Conservation (phyloP, 345 rosid genomes). For the Salix brachista region DNA sequence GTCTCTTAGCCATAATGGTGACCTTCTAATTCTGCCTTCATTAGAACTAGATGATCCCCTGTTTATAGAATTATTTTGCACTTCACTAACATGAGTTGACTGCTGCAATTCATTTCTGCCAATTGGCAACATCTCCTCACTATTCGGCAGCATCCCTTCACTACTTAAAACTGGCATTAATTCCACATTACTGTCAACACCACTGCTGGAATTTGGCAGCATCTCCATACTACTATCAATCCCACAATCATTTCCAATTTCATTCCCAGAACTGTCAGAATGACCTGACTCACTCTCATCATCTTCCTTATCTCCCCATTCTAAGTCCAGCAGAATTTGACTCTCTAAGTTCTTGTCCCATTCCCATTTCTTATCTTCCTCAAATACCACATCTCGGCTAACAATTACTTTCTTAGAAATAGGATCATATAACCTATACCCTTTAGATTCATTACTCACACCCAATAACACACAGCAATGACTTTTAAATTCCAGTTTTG, state of each 20-base stretch:
- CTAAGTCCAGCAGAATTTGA: background rate
- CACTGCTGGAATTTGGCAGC: too few species aligned
- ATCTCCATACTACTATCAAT: too few species aligned
- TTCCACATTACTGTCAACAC: too few species aligned
- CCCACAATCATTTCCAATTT: too few species aligned
- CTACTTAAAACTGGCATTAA: too few species aligned
- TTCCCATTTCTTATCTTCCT: background rate
- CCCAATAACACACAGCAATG: background rate
- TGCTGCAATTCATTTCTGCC: too few species aligned
- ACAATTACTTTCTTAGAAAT: background rate
- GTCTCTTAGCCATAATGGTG: background rate
- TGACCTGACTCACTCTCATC: background rate
- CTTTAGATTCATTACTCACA: background rate
- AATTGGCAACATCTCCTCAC: too few species aligned
- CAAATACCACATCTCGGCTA: background rate
- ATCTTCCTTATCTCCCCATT: background rate
- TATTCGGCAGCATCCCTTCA: too few species aligned
- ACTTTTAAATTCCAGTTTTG: slow-evolving; percentile 1
- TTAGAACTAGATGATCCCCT: too few species aligned
- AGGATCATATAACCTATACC: background rate
- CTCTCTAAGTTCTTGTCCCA: background rate
- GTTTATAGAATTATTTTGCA: too few species aligned
- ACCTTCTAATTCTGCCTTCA: background rate
- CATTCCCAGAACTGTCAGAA: too few species aligned
- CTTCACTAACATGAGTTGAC: too few species aligned